Percentiles rank a stretch among this genome's conserved stretches.
phyloP scores from a whole-genome alignment of 1,139 yeast genomes.

The Tardiomyces blankii region DNA sequence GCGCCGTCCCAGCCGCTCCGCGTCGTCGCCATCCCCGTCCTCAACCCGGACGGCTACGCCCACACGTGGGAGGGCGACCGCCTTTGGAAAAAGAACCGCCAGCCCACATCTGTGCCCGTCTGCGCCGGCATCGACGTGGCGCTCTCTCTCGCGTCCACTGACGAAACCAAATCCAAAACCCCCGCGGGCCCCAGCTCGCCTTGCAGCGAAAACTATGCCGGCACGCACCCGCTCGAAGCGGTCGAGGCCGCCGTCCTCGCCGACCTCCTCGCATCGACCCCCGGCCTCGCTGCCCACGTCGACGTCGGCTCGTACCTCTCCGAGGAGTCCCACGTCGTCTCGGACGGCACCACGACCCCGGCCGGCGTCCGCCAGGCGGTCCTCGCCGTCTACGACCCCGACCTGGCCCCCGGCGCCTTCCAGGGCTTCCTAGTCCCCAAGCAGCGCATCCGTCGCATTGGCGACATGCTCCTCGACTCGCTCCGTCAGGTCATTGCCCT shows the following conservation, averaged over 20 bases:
- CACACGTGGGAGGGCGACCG: conserved; percentile 74
- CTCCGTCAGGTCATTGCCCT: background rate
- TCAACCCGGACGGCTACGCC: conserved; percentile 86
- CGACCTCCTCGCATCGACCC: conserved; percentile 44
- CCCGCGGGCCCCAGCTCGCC: conserved; percentile 60
- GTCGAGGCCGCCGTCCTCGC: conserved; percentile 58
- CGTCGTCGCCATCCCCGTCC: conserved; percentile 67
- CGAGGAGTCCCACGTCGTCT: background rate
- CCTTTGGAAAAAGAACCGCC: conserved; percentile 84
- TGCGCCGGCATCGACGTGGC: conserved; percentile 84
- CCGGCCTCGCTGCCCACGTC: background rate
- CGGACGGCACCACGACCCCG: background rate
- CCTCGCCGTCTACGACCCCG: background rate
- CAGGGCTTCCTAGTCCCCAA: background rate
- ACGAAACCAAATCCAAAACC: conserved; percentile 37
- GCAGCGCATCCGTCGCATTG: background rate
- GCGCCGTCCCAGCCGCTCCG: conserved; percentile 41
- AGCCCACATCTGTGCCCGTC: conserved; percentile 50
- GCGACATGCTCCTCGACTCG: background rate
- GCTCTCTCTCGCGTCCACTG: conserved; percentile 70
- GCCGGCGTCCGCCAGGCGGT: background rate
- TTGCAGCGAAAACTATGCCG: conserved; percentile 62
- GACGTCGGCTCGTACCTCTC: background rate
- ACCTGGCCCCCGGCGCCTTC: background rate
- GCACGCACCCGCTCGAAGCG: conserved; percentile 68